Evolutionary conservation across 441 rosid genomes (phyloP).

Genomic region (Corymbia calophylla): DNA sequence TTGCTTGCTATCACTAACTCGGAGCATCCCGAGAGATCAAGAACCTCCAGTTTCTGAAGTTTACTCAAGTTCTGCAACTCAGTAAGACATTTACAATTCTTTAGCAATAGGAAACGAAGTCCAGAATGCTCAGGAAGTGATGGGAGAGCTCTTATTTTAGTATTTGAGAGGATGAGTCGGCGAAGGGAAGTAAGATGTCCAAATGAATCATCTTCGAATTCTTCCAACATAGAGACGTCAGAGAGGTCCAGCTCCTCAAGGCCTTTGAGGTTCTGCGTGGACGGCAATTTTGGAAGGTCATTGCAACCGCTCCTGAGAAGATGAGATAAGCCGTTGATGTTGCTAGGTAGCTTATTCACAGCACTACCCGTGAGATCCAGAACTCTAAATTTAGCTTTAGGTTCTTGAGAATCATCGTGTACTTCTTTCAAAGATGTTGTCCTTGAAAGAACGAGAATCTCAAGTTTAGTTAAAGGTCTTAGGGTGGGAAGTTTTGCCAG

Average conservation of each 20-base stretch:
- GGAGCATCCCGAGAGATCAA: conserved; percentile 25
- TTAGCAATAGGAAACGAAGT: conserved; percentile 27
- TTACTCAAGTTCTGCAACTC: not conserved
- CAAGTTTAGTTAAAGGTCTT: conserved; percentile 16
- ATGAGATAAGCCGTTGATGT: conserved; percentile 13
- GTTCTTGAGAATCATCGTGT: not conserved
- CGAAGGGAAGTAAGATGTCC: conserved; percentile 16
- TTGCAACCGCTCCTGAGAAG: conserved; percentile 17
- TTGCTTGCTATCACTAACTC: conserved; percentile 7
- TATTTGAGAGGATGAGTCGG: conserved; percentile 30
- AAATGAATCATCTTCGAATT: conserved; percentile 12
- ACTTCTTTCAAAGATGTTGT: not conserved
- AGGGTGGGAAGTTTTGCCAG: conserved; percentile 27
- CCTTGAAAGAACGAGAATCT: conserved; percentile 41
- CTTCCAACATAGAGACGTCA: conserved; percentile 1
- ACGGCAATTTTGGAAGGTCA: conserved; percentile 8
- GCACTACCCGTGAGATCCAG: not conserved
- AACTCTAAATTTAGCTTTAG: not conserved
- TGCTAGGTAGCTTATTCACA: not conserved
- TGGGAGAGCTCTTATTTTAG: conserved; percentile 16
- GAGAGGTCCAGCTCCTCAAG: conserved; percentile 26
- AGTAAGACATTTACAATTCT: conserved; percentile 19
- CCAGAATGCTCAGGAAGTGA: conserved; percentile 13
- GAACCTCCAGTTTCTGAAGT: conserved; percentile 9
- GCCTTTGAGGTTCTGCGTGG: not conserved